Base-by-base conservation (phyloP, 768 basidiomycete genomes). In the Lactarius quietus region DNA sequence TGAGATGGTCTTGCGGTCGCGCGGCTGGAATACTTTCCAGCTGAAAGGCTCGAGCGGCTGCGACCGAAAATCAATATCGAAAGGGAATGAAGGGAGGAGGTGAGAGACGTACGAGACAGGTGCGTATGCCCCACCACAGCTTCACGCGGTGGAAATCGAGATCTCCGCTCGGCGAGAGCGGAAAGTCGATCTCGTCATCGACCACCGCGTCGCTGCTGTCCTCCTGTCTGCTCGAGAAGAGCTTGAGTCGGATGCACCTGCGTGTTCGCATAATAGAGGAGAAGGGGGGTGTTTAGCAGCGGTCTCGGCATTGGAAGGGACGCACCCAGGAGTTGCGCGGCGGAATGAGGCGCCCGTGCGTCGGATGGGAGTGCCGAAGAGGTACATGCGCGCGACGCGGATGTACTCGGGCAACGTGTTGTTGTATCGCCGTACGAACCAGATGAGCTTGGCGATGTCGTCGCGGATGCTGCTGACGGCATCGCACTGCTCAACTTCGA, bases 131-230 rank as follows among this genome's bases (percentile, higher is more conserved):
- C 64, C 67, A 70, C 60, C 60, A 69, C 3, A 51, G 29, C 59
- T 61, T 62, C 57, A 69, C 60, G n/a, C 58, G 63, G 41, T 48
- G 61, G 8, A 70, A 52, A 29, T 69, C 48, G 38, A 70, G 60
- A 39, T 62, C 64, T 18, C 69, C 69, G n/a, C 61, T 61, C 4
- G 55, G 41, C 14, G 38, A 45, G n/a, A 70, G 53, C 10, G 67
- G 69, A 9, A 70, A 65, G 23, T 70, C 69, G 35, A 64, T 28
- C 38, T 65, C 59, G 52, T 70, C 69, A 23, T 68, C 66, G 38
- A 59, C n/a, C 23, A 58, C 26, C 23, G 59, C 54, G 8, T 33
- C 23, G 7, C 23, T 29, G 33, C 45, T 9, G 17, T 59, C 38
- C 8, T 43, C 51, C 36, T 68, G 54, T 18, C 35, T 15, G 54